These are phyloP conservation scores for Macrocybe gigantea DNA, from an alignment of 768 basidiomycete species.

Conservation along the genomic window DNA sequence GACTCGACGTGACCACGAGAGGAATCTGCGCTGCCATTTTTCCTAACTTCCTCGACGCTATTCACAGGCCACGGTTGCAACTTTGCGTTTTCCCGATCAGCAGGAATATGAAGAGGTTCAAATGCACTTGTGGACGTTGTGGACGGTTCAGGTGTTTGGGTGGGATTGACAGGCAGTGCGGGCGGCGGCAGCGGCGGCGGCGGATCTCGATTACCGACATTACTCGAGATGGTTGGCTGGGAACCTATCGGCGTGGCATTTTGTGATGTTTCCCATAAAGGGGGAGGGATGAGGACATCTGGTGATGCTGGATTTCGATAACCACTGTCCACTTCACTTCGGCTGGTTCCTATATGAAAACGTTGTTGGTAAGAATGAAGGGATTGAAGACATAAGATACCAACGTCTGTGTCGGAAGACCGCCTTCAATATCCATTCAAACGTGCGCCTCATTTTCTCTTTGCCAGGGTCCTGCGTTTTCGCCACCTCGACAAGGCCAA, in stretches of 20 bases:
- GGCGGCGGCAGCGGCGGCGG: background rate
- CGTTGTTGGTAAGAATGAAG: background rate
- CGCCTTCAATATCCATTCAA: constrained; percentile 69
- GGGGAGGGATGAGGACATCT: constrained; percentile 41
- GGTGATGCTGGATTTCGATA: constrained; percentile 74
- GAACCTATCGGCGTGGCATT: constrained; percentile 49
- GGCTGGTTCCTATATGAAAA: constrained; percentile 20
- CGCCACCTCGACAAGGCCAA: constrained; percentile 75
- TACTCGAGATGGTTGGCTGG: constrained; percentile 28
- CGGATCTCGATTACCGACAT: constrained; percentile 29
- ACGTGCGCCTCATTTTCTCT: constrained; percentile 66
- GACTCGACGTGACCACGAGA: background rate
- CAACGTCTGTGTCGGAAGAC: constrained; percentile 48
- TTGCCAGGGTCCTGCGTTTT: constrained; percentile 50
- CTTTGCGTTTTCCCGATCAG: too few relatives aligned
- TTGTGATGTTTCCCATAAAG: constrained; percentile 52
- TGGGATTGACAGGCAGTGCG: background rate
- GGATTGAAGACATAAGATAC: constrained; percentile 10
- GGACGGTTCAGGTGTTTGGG: background rate
- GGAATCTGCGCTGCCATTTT: too few relatives aligned
- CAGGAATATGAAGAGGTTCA: background rate
- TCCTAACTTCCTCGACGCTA: too few relatives aligned
- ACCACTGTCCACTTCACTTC: constrained; percentile 27
- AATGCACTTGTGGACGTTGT: background rate
- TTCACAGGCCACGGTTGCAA: too few relatives aligned